Evolutionary conservation across 2,329 filamentous ascomycete genomes (phyloP).

Genomic region (Neocatenulostroma microsporum): DNA sequence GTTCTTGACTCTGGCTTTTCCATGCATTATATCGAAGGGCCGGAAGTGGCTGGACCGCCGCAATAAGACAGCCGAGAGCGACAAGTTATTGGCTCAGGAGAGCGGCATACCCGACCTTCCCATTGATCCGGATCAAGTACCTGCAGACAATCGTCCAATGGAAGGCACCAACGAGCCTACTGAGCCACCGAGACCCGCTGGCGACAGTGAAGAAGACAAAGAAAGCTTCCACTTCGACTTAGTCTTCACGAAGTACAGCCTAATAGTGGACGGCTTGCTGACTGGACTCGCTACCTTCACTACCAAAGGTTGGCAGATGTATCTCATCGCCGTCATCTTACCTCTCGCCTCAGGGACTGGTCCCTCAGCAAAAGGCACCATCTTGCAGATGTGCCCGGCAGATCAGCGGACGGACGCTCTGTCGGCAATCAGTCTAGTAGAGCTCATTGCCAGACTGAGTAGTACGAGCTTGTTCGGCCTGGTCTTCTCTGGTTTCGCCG

Average conservation of each 20-base stretch:
- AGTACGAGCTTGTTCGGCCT: conserved; percentile 60
- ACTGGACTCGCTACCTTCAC: conserved; percentile 58
- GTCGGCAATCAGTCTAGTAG: conserved; percentile 60
- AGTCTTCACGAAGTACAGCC: conserved; percentile 57
- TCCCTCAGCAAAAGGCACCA: conserved; percentile 63
- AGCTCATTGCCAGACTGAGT: conserved; percentile 57
- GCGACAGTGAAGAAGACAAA: conserved; percentile 28
- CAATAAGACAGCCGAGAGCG: conserved; percentile 20
- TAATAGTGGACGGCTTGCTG: conserved; percentile 56
- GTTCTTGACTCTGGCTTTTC: conserved; percentile 40
- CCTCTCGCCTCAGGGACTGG: conserved; percentile 64
- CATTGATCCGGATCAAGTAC: conserved; percentile 26
- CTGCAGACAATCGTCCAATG: conserved; percentile 35
- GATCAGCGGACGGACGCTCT: conserved; percentile 58
- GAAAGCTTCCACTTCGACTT: conserved; percentile 57
- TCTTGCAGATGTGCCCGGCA: conserved; percentile 60
- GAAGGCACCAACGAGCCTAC: conserved; percentile 40
- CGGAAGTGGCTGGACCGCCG: conserved; percentile 36
- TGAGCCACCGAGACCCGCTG: conserved; percentile 16
- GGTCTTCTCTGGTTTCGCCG: conserved; percentile 56
- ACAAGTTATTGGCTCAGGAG: conserved; percentile 11
- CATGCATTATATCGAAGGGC: conserved; percentile 36
- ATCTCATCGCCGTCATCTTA: conserved; percentile 56
- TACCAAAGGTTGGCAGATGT: conserved; percentile 59
- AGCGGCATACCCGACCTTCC: conserved; percentile 19